These are phyloP conservation scores for Ceratocystiopsis brevicomis DNA, from an alignment of 2,329 filamentous ascomycete genomes.

Conservation along the genomic window DNA sequence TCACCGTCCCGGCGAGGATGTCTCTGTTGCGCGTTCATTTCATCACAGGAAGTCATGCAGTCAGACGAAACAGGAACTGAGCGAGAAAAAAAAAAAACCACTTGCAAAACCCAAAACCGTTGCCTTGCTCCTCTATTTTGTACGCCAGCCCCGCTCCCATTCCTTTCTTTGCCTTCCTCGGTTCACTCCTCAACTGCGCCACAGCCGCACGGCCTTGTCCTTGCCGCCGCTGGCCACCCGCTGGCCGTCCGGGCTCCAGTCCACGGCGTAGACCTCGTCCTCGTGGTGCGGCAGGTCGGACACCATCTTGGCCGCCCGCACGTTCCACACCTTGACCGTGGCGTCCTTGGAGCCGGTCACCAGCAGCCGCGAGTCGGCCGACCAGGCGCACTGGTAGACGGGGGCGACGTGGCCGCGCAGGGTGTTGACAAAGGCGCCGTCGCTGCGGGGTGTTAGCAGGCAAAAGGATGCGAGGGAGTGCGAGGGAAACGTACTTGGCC, in stretches of 20 bases:
- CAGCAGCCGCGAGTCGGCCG: constrained; percentile 72
- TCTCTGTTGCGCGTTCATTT: too few species aligned
- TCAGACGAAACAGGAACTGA: neutral
- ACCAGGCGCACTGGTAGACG: constrained; percentile 86
- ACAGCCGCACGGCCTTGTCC: constrained; percentile 59
- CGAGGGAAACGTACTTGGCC: constrained; percentile 38
- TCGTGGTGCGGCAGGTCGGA: constrained; percentile 72
- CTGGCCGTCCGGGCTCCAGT: constrained; percentile 85
- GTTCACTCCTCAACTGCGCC: constrained; percentile 34
- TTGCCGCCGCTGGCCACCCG: constrained; percentile 82
- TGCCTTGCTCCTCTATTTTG: neutral
- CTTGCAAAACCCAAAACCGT: neutral
- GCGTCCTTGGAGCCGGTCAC: constrained; percentile 84
- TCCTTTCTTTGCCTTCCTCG: neutral
- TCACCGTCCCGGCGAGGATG: too few species aligned
- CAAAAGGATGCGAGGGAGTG: neutral
- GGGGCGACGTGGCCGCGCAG: constrained; percentile 75
- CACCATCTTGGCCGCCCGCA: constrained; percentile 63
- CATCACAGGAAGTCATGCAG: too few species aligned
- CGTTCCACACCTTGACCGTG: constrained; percentile 88
- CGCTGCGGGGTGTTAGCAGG: constrained; percentile 18
- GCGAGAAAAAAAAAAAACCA: neutral
- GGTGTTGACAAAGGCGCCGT: constrained; percentile 66
- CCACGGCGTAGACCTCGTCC: constrained; percentile 84
- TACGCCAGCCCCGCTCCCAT: neutral